Conservation (phyloP, 768 basidiomycete species). For the Pisolithus microcarpus region DNA sequence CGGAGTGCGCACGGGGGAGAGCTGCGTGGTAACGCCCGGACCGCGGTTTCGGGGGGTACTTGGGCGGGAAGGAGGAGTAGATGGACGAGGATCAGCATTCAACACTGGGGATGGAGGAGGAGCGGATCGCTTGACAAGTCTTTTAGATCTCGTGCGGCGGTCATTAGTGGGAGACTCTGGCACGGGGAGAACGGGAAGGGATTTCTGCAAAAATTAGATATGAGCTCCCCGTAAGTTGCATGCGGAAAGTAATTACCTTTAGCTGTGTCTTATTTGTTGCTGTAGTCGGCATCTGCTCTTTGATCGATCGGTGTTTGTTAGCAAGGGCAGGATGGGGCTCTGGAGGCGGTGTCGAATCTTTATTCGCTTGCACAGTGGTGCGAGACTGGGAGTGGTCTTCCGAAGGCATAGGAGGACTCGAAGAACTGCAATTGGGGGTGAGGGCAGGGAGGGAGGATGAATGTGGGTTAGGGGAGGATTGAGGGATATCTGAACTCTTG, state of each 20-base stretch:
- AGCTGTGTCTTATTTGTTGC: slow-evolving; percentile 21
- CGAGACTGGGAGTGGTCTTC: slow-evolving; percentile 19
- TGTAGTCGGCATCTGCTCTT: slow-evolving; percentile 16
- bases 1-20: slow-evolving; percentile 60
- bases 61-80: slow-evolving; percentile 34
- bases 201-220: slow-evolving; percentile 23
- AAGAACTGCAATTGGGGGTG: slow-evolving; percentile 55
- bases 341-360: slow-evolving; percentile 14
- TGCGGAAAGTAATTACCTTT: slow-evolving; percentile 10
- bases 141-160: slow-evolving; percentile 24
- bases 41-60: slow-evolving; percentile 28
- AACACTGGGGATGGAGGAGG: slow-evolving; percentile 24
- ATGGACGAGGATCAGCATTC: slow-evolving; percentile 13
- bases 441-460: slow-evolving; percentile 52
- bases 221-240: neutral
- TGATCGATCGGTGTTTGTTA: slow-evolving; percentile 5
- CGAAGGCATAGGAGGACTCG: slow-evolving; percentile 46
- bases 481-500: slow-evolving; percentile 17
- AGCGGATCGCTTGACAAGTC: slow-evolving; percentile 10
- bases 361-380: slow-evolving; percentile 6
- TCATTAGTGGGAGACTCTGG: slow-evolving; percentile 43
- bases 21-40: slow-evolving; percentile 26
- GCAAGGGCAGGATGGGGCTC: slow-evolving; percentile 5
- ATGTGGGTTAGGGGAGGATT: slow-evolving; percentile 25
- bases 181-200: slow-evolving; percentile 32